phyloP scores from a whole-genome alignment of 2,329 filamentous ascomycete genomes.

The Zasmidium angulare region DNA sequence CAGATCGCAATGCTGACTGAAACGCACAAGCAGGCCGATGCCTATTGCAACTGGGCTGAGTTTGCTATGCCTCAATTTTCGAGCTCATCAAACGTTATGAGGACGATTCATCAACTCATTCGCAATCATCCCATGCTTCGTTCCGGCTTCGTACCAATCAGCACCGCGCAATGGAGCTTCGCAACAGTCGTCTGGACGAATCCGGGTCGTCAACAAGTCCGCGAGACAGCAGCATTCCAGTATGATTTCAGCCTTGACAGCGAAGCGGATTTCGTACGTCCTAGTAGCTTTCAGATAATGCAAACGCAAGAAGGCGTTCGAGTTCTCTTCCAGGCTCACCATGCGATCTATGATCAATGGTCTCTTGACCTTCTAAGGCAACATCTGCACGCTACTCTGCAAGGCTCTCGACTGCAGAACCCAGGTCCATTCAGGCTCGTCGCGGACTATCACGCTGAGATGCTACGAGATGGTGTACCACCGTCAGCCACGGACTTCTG shows the following conservation, averaged over 20 bases:
- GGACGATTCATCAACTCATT: conserved; percentile 53
- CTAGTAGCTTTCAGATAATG: conserved; percentile 62
- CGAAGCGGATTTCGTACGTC: conserved; percentile 51
- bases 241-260: conserved; percentile 18
- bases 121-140: conserved; percentile 66
- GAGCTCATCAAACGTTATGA: conserved; percentile 14
- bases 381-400: conserved; percentile 61
- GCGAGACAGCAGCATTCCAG: conserved; percentile 18
- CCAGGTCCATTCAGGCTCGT: conserved; percentile 64
- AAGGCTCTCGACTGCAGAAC: conserved; percentile 24
- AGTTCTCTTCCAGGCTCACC: conserved; percentile 65
- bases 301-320: conserved; percentile 26
- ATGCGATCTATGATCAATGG: conserved; percentile 93
- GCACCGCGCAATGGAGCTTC: conserved; percentile 49
- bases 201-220: conserved; percentile 38
- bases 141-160: conserved; percentile 66
- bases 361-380: conserved; percentile 70
- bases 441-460: conserved; percentile 47
- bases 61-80: conserved; percentile 51
- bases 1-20: conserved; percentile 81
- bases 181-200: conserved; percentile 64
- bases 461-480: conserved; percentile 27
- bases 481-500: conserved; percentile 63
- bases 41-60: conserved; percentile 79
- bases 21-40: conserved; percentile 57